Evolutionary conservation across 208 protist genomes (phyloP), one percentile per base, ranked within the genome.

Genomic region (Crithidia mellificae): DNA sequence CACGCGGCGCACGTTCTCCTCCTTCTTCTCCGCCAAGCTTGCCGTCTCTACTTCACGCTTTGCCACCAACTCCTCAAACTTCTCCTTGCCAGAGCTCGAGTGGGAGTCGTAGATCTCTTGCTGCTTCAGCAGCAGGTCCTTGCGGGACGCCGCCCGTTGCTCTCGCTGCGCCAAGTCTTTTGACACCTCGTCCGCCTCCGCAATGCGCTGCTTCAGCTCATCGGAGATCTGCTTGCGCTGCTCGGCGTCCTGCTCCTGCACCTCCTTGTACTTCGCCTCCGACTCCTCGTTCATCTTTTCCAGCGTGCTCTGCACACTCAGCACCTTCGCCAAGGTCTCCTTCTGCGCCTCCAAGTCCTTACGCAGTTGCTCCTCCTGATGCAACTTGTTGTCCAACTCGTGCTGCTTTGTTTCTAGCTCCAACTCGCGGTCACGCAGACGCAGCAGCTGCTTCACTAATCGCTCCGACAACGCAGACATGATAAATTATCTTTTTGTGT

Each of bases 31-130:
- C 30, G 67, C 52, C 34, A 93, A 39, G 20, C 75, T 77, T 8
- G 70, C 74, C 30, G 81, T 73, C 64, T 93, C 82, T 24, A 34
- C 51, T 34, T 86, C 79, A 19, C 86, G 83, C 19, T 68, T 59
- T 32, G 73, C 47, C 65, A 88, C 81, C 9, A 88, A 70, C 22
- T 80, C 72, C 1, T 80, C 63, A 32, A 86, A 81, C 65, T 92
- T 87, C 19, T 79, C 70, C 36, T 77, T 72, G 24, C 80, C 77
- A 6, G 72, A 58, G 50, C 27, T 68, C 17, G 69, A 69, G 46
- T 84, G 78, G 54, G 77, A 66, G 32, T 65, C 69, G 69, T 89
- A 90, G 32, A 90, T 83, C 59, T 93, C 80, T n/a, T 84, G 53
- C 56, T 92, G 86, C 32, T 78, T 69, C 20, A 83, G 68, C 12